Evolutionary conservation across 495 filamentous ascomycete genomes (phyloP), one percentile per base, ranked within the genome.

Genomic region (Daldinia grandis): DNA sequence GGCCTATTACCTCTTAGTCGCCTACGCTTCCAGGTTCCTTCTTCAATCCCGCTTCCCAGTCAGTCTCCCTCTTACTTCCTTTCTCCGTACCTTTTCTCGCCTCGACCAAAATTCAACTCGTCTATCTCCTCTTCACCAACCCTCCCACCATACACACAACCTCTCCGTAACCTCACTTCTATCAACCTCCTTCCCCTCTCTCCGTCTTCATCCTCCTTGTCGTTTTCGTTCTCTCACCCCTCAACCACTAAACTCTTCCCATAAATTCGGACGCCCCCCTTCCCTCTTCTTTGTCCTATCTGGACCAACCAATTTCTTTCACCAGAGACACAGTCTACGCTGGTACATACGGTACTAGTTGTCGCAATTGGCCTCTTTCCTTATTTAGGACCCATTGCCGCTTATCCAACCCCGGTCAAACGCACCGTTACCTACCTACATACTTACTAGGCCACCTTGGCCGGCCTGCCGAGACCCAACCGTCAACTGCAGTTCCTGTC

Each of bases 401-500:
- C 71, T 70, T 73, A 69, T 73, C 66, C 59, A 73, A 73, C 62
- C 71, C 71, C 61, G 71, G 71, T 66, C 71, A 69, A 73, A 63
- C 58, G 61, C 49, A 69, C 65, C 65, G 56, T 73, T 69, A 68
- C 70, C 60, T 68, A 71, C 62, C 55, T 56, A 35, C 24, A 30
- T 65, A 64, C 44, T 44, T 59, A 35, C 56, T 59, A 59, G 56
- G 61, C 58, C 64, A 63, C 49, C 51, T 68, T 64, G 64, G 59
- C 60, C 56, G 59, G 64, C 60, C 21, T 64, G 49, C 62, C 65
- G 49, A 73, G 71, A 73, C 71, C 71, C 71, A 66, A 44, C 53
- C 62, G 61, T 66, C 71, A 37, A 69, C 50, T 57, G 62, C 61
- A 33, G 62, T 54, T 66, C 65, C 56, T 61, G 70, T 73, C 66